Evolutionary conservation across 2,329 filamentous ascomycete species (phyloP).

Genomic region (Trichoderma aggressivum): DNA sequence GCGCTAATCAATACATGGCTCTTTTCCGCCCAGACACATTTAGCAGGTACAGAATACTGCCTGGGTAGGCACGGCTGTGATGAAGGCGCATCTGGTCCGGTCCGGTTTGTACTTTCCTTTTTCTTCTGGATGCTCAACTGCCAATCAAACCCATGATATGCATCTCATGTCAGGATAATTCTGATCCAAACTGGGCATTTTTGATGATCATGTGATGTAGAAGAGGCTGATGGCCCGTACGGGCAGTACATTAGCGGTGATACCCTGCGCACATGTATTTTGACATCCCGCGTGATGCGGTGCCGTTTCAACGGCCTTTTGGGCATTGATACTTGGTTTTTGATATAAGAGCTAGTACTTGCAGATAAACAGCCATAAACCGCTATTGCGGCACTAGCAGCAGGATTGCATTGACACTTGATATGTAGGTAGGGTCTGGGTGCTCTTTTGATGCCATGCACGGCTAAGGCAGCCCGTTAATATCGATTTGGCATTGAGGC

Average conservation of each 20-base stretch:
- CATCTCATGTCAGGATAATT: not conserved
- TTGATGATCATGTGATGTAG: slow-evolving; percentile 19
- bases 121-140: not conserved
- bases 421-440: not conserved
- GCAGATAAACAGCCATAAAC: not conserved
- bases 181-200: not conserved
- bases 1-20: not conserved
- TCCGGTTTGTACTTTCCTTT: not conserved
- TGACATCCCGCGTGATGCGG: slow-evolving; percentile 14
- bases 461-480: not conserved
- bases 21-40: not conserved
- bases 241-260: slow-evolving; percentile 10
- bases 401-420: not conserved
- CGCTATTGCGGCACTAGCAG: not conserved
- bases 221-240: slow-evolving; percentile 14
- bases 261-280: slow-evolving; percentile 12
- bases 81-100: not conserved
- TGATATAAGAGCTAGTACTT: not conserved
- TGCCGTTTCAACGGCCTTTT: not conserved
- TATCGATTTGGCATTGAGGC: not conserved
- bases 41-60: not conserved
- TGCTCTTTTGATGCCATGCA: not conserved
- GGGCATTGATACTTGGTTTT: not conserved
- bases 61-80: not conserved
- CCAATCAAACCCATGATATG: slow-evolving; percentile 11